These are phyloP conservation scores for Mrakia frigida DNA, from an alignment of 768 basidiomycete genomes.

Conservation along the genomic window DNA sequence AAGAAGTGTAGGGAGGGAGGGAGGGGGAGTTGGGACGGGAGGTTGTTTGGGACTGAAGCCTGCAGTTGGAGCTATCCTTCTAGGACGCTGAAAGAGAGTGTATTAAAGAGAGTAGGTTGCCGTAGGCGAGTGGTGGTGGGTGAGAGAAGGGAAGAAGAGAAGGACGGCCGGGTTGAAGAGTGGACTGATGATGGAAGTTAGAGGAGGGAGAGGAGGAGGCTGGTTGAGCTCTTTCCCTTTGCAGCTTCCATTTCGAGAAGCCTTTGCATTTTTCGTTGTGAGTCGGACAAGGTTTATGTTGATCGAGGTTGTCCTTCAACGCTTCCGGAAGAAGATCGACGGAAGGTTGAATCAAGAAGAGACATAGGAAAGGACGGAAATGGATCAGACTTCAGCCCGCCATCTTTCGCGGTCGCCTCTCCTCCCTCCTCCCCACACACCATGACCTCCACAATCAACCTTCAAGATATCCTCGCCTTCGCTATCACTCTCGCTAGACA, in stretches of 20 bases:
- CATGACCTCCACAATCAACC: slow-evolving; percentile 18
- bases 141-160: neutral
- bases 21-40: neutral
- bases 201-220: neutral
- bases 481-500: slow-evolving; percentile 63
- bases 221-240: neutral
- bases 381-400: neutral
- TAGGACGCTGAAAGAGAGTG: neutral
- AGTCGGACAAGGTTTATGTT: neutral
- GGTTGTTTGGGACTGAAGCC: neutral
- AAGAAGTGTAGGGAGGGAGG: neutral
- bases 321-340: neutral
- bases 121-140: neutral
- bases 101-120: slow-evolving; percentile 1
- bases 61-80: slow-evolving; percentile 17
- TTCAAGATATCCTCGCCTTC: slow-evolving; percentile 51
- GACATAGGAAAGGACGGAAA: neutral
- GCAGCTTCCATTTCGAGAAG: neutral
- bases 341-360: neutral
- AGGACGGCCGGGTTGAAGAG: neutral
- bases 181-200: neutral
- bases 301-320: neutral
- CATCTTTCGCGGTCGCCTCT: neutral
- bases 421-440: neutral
- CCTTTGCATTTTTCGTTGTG: neutral